Conservation (phyloP, 2,329 filamentous ascomycete species). For the Beauveria australis region DNA sequence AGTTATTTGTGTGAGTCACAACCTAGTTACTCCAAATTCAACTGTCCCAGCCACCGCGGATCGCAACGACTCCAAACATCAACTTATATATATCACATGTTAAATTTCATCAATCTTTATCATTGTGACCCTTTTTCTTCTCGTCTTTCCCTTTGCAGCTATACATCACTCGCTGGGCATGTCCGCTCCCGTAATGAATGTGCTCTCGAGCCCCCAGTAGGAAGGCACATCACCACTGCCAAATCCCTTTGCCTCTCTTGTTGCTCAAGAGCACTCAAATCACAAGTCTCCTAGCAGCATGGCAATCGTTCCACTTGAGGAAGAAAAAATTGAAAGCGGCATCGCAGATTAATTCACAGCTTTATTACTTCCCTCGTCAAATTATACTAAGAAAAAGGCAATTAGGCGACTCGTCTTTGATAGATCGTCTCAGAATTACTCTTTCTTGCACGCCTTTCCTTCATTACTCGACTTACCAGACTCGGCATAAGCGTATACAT, state of each 20-base stretch:
- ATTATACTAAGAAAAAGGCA: too few relatives aligned
- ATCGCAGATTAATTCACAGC: too few relatives aligned
- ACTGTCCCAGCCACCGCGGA: not conserved
- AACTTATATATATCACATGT: too few relatives aligned
- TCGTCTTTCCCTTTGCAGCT: conserved; percentile 18
- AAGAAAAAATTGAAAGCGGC: too few relatives aligned
- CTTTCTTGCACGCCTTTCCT: too few relatives aligned
- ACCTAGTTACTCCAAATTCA: not conserved
- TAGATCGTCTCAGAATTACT: too few relatives aligned
- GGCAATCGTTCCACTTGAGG: too few relatives aligned
- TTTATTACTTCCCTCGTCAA: too few relatives aligned
- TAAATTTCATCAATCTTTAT: not conserved
- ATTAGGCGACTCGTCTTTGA: too few relatives aligned
- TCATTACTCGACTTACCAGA: too few relatives aligned
- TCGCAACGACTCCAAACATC: not conserved
- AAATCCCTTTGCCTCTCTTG: conserved; percentile 34
- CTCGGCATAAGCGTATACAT: not conserved
- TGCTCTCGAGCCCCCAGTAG: conserved; percentile 27
- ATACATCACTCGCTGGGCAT: conserved; percentile 39
- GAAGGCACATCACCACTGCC: conserved; percentile 26
- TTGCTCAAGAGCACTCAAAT: conserved; percentile 34
- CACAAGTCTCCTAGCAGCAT: conserved; percentile 23
- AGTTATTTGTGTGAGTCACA: not conserved
- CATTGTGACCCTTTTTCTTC: not conserved
- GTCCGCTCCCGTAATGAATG: conserved; percentile 28